Base-by-base conservation (phyloP, 805 yeast genomes). In the Candida tibetensis region DNA sequence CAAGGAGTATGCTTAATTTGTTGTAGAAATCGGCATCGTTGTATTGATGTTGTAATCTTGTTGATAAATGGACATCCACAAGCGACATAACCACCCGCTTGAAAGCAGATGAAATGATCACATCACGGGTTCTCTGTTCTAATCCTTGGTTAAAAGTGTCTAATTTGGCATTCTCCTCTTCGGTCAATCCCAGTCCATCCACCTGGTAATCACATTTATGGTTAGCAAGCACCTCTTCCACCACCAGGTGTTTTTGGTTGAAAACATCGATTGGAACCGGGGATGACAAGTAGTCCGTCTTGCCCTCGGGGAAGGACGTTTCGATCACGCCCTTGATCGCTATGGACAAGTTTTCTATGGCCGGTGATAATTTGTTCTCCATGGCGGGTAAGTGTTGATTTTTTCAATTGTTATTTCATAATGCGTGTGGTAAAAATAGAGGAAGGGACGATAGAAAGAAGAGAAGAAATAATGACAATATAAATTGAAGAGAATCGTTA, bases 1-100 rank as follows among this genome's bases (percentile, higher is more conserved):
- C 73, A 2, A 66, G 37, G 5, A 62, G 33, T 3, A 53, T 13
- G 27, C 52, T 36, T 5, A 66, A 32, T 25, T 46, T 43, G 32
- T 51, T 48, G 21, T 47, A 41, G 26, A 47, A 39, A 2, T 42
- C 3, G 9, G 15, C 19, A 6, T 7, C 30, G 7, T 10, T 27
- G 15, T 7, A 5, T 13, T 19, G 10, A 4, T 30, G 12, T 30
- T n/a, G 31, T 29, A 17, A 17, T 16, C 13, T 13, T 14, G 32
- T 9, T 23, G 17, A 16, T 8, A 7, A 19, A 29, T 22, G 30
- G 25, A 17, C 5, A 15, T 6, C 12, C 26, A 19, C 2, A 17
- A 10, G n/a, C 7, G 41, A n/a, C n/a, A 46, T 47, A 9, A 47
- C 31, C 9, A 47, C 38, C 13, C 33, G 42, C 34, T 54, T 54